These are phyloP conservation scores for Buxus sempervirens DNA, from an alignment of 164 flowering plant genomes.

Conservation along the genomic window DNA sequence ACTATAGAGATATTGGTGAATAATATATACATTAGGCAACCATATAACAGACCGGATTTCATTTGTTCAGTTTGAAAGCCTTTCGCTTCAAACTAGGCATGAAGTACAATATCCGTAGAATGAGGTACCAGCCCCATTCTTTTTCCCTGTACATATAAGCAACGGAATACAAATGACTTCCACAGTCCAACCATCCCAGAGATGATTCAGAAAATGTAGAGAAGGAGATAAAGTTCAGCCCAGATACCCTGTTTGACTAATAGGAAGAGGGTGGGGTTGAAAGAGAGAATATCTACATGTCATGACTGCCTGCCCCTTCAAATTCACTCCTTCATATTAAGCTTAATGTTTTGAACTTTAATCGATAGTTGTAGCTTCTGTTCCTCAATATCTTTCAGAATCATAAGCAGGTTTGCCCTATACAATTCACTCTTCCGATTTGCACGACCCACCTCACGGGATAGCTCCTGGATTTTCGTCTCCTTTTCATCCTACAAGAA, in stretches of 20 bases:
- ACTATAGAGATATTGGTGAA: too few relatives aligned
- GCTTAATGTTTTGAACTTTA: conserved; percentile 54
- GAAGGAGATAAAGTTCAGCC: not conserved
- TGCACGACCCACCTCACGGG: conserved; percentile 37
- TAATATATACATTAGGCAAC: too few relatives aligned
- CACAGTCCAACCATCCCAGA: too few relatives aligned
- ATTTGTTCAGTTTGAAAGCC: too few relatives aligned
- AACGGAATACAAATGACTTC: too few relatives aligned
- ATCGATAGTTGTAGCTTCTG: conserved; percentile 50
- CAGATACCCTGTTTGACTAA: not conserved
- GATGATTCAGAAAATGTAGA: too few relatives aligned
- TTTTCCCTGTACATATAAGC: too few relatives aligned
- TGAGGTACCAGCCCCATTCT: too few relatives aligned
- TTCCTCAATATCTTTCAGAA: conserved; percentile 53
- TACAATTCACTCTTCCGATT: conserved; percentile 53
- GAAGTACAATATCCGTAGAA: too few relatives aligned
- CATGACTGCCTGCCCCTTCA: conserved; percentile 13
- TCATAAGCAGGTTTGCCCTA: conserved; percentile 44
- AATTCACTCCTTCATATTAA: conserved; percentile 43
- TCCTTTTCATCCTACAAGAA: conserved; percentile 53
- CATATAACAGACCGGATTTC: too few relatives aligned
- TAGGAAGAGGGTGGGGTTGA: not conserved
- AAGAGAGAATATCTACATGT: not conserved
- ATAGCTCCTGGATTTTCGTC: conserved; percentile 39
- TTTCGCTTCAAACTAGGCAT: too few relatives aligned